These are phyloP conservation scores for Yarrowia osloensis DNA, from an alignment of 805 yeast genomes.

Conservation along the genomic window DNA sequence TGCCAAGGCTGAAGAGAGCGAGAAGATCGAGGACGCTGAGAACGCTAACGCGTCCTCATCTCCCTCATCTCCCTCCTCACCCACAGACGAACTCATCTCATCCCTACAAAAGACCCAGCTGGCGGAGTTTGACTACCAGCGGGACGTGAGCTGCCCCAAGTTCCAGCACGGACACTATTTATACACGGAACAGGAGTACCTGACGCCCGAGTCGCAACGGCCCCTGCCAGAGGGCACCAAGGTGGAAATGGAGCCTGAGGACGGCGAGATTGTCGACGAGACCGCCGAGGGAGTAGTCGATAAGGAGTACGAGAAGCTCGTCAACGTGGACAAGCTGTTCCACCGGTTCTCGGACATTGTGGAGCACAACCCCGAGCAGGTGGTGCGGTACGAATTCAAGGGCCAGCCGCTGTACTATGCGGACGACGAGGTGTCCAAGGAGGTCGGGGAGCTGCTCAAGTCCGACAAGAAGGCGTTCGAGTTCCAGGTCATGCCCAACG, in stretches of 20 bases:
- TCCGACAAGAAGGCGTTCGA: slow-evolving; percentile 59
- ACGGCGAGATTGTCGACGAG: slow-evolving; percentile 36
- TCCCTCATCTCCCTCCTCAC: background rate
- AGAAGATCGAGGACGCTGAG: background rate
- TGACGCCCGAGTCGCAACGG: slow-evolving; percentile 45
- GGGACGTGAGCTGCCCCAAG: slow-evolving; percentile 10
- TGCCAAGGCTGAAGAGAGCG: background rate
- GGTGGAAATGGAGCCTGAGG: slow-evolving; percentile 35
- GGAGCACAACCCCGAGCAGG: slow-evolving; percentile 82
- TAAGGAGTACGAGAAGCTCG: slow-evolving; percentile 31
- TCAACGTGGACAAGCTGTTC: slow-evolving; percentile 68
- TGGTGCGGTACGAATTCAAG: slow-evolving; percentile 78
- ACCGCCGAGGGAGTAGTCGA: slow-evolving; percentile 34
- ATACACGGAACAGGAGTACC: slow-evolving; percentile 67
- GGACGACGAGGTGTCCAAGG: slow-evolving; percentile 56
- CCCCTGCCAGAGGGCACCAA: slow-evolving; percentile 18
- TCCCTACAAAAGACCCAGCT: slow-evolving; percentile 5
- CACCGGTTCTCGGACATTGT: slow-evolving; percentile 74
- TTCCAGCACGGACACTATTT: slow-evolving; percentile 59
- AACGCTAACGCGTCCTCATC: background rate
- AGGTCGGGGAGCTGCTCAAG: slow-evolving; percentile 51
- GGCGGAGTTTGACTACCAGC: background rate
- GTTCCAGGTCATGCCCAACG: slow-evolving; percentile 91
- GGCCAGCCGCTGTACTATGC: slow-evolving; percentile 78
- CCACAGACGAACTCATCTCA: slow-evolving; percentile 7